These are phyloP conservation scores for Combretum micranthum DNA, from an alignment of 345 rosid genomes.

Conservation along the genomic window DNA sequence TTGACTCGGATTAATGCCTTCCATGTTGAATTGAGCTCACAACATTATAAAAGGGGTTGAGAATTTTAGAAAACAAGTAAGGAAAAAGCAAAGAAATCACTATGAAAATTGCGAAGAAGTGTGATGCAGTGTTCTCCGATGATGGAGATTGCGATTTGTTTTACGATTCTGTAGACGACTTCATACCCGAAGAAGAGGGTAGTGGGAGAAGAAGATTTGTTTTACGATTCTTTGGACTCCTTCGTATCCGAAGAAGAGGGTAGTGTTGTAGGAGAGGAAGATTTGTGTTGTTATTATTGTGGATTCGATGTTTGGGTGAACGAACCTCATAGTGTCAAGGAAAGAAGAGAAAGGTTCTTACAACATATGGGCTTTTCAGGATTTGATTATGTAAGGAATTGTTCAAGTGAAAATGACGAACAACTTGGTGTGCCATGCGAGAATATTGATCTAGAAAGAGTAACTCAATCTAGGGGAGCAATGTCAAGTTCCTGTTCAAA, in stretches of 20 bases:
- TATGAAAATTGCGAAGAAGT: no score
- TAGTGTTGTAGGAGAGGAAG: no score
- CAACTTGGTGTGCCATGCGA: neutral
- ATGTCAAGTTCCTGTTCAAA: conserved; percentile 23
- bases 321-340: conserved; percentile 57
- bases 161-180: conserved; percentile 58
- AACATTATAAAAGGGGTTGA: no score
- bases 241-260: no score
- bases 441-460: conserved; percentile 22
- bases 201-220: conserved; percentile 17
- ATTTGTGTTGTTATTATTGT: conserved; percentile 9
- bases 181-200: conserved; percentile 21
- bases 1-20: no score
- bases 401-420: conserved; percentile 1
- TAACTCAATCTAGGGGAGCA: conserved; percentile 38
- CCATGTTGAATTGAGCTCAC: no score
- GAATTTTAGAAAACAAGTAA: no score
- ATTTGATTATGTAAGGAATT: neutral
- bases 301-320: conserved; percentile 49
- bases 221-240: no score
- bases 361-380: conserved; percentile 41
- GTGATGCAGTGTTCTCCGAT: neutral
- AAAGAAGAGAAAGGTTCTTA: conserved; percentile 52
- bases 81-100: no score
- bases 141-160: conserved; percentile 45